These are phyloP conservation scores for Colletotrichum tamarilloi DNA, from an alignment of 2,329 filamentous ascomycete species.

Conservation along the genomic window DNA sequence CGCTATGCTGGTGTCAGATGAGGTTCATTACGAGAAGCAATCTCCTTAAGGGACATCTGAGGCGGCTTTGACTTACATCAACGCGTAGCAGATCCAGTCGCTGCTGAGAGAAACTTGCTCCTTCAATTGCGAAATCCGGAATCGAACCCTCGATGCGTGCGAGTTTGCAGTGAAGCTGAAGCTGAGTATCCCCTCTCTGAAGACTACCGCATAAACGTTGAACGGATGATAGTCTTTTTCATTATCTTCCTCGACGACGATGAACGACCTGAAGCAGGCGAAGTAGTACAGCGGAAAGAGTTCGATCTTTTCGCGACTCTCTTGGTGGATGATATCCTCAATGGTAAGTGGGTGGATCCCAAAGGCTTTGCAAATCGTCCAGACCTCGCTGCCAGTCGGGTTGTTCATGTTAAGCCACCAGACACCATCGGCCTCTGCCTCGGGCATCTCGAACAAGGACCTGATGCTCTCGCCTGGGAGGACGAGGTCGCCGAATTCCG, in stretches of 20 bases:
- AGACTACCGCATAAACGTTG: constrained; percentile 96
- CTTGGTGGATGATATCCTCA: constrained; percentile 95
- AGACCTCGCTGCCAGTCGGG: constrained; percentile 88
- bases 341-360: constrained; percentile 94
- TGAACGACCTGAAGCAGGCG: constrained; percentile 95
- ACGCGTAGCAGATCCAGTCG: constrained; percentile 98
- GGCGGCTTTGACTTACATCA: constrained; percentile 74
- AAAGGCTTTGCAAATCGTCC: constrained; percentile 91
- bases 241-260: constrained; percentile 78
- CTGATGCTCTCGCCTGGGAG: constrained; percentile 90
- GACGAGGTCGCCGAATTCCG: constrained; percentile 87
- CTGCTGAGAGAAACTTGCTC: constrained; percentile 95
- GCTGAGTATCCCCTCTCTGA: constrained; percentile 92
- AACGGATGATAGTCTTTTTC: constrained; percentile 91
- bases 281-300: constrained; percentile 98
- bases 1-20: constrained; percentile 57
- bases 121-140: constrained; percentile 89
- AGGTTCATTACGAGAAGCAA: neutral
- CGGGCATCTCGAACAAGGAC: constrained; percentile 80
- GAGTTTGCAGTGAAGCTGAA: constrained; percentile 92
- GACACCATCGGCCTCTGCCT: constrained; percentile 76
- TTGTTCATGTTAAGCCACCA: constrained; percentile 98
- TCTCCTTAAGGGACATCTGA: too few species aligned
- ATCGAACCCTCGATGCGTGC: constrained; percentile 88
- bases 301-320: constrained; percentile 97